Conservation (phyloP, 208 protist genomes). For the Leishmania arabica region DNA sequence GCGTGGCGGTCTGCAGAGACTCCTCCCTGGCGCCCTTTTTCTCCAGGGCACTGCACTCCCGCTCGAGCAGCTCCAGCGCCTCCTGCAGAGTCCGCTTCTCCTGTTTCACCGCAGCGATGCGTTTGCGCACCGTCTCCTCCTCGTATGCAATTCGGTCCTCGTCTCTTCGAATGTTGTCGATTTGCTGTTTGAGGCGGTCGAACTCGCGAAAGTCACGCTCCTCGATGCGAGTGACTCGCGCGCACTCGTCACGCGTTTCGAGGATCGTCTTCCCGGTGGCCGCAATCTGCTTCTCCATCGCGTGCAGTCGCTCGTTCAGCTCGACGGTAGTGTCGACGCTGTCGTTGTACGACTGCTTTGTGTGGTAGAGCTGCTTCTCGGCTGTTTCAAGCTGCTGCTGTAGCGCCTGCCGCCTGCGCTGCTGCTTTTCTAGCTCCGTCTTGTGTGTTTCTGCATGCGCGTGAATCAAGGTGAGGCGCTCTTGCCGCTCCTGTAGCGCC, state of each 20-base stretch:
- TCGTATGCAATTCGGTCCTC: slow-evolving; percentile 83
- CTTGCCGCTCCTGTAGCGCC: slow-evolving; percentile 54
- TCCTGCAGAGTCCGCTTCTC: slow-evolving; percentile 69
- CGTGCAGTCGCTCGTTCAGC: slow-evolving; percentile 80
- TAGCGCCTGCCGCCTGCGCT: slow-evolving; percentile 53
- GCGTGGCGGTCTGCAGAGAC: slow-evolving; percentile 63
- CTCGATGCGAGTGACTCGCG: slow-evolving; percentile 62
- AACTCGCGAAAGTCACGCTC: slow-evolving; percentile 84
- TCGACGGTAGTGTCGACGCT: slow-evolving; percentile 88
- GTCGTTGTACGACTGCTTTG: slow-evolving; percentile 91
- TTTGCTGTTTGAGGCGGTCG: slow-evolving; percentile 80
- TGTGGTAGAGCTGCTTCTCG: slow-evolving; percentile 87
- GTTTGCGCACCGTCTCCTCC: slow-evolving; percentile 60
- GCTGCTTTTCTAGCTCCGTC: slow-evolving; percentile 66
- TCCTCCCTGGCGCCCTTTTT: slow-evolving; percentile 70
- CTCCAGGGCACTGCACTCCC: slow-evolving; percentile 72
- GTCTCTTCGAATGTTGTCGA: slow-evolving; percentile 77
- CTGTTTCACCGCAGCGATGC: slow-evolving; percentile 57
- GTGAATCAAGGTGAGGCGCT: slow-evolving; percentile 31
- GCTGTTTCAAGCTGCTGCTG: slow-evolving; percentile 91
- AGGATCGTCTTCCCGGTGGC: slow-evolving; percentile 75
- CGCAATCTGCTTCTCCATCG: slow-evolving; percentile 71
- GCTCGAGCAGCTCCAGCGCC: slow-evolving; percentile 60
- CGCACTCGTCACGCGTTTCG: slow-evolving; percentile 56
- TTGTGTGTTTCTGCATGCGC: slow-evolving; percentile 42